Conservation (phyloP, 2,329 filamentous ascomycete genomes). For the Colletotrichum scovillei region DNA sequence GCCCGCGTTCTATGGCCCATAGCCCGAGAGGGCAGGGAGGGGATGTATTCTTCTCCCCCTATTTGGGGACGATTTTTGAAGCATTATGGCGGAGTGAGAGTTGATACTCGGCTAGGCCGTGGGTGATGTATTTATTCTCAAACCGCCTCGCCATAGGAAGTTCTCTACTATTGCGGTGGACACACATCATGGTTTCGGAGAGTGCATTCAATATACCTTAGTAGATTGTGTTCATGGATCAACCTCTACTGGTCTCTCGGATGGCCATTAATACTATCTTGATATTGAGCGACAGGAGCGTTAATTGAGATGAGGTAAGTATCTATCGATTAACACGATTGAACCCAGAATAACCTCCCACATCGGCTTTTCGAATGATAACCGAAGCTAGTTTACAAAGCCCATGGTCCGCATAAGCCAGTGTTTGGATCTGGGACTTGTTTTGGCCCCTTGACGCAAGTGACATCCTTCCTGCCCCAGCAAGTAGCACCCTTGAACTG, state of each 20-base stretch:
- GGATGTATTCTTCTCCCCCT: not conserved
- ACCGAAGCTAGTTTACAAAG: not conserved
- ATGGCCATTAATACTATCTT: too few species aligned
- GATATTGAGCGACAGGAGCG: too few species aligned
- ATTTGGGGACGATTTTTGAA: conserved; percentile 7
- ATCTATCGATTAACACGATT: too few species aligned
- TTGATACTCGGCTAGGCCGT: not conserved
- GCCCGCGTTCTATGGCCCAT: conserved; percentile 50
- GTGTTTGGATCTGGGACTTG: not conserved
- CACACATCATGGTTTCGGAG: too few species aligned
- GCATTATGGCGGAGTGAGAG: not conserved
- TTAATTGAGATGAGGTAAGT: too few species aligned
- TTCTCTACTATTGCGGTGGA: not conserved
- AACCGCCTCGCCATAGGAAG: not conserved
- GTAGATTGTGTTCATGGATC: too few species aligned
- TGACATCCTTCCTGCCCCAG: conserved; percentile 1
- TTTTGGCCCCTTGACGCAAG: conserved; percentile 3
- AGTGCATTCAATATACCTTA: too few species aligned
- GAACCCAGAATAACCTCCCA: too few species aligned
- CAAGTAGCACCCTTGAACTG: conserved; percentile 22
- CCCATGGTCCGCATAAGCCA: not conserved
- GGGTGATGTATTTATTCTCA: not conserved
- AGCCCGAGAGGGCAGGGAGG: not conserved
- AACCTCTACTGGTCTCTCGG: too few species aligned
- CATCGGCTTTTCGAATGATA: too few species aligned